These are phyloP conservation scores for Plenodomus lindquistii DNA, from an alignment of 2,329 filamentous ascomycete genomes.

Conservation along the genomic window DNA sequence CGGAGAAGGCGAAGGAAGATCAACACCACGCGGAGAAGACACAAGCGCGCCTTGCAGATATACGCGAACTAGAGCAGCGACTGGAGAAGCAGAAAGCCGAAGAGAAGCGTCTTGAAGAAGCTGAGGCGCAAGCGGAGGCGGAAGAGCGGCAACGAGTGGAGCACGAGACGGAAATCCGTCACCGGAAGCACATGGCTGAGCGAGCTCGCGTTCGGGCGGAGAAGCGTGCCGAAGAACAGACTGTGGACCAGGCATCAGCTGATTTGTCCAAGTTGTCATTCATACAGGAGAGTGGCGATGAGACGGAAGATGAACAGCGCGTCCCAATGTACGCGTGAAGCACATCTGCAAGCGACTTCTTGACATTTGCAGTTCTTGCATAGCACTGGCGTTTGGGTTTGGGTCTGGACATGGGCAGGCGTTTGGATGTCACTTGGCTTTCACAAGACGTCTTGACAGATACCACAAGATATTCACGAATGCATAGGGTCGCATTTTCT, in stretches of 20 bases:
- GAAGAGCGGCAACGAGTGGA: neutral
- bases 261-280: constrained; percentile 24
- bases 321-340: constrained; percentile 18
- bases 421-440: neutral
- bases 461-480: too few relatives aligned
- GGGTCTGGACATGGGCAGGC: neutral
- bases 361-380: constrained; percentile 10
- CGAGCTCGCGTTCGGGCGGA: neutral
- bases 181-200: neutral
- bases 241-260: constrained; percentile 22
- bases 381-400: constrained; percentile 24
- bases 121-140: constrained; percentile 7
- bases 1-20: constrained; percentile 78
- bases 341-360: neutral
- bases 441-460: neutral
- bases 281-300: constrained; percentile 10
- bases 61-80: neutral
- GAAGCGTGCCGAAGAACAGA: constrained; percentile 2
- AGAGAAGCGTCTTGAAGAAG: constrained; percentile 2
- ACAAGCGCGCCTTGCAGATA: neutral
- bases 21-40: constrained; percentile 56
- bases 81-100: neutral
- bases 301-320: constrained; percentile 46
- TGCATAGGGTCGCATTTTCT: too few relatives aligned
- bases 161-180: neutral